Base-by-base conservation (phyloP, 805 yeast species). In the Metschnikowia continentalis region DNA sequence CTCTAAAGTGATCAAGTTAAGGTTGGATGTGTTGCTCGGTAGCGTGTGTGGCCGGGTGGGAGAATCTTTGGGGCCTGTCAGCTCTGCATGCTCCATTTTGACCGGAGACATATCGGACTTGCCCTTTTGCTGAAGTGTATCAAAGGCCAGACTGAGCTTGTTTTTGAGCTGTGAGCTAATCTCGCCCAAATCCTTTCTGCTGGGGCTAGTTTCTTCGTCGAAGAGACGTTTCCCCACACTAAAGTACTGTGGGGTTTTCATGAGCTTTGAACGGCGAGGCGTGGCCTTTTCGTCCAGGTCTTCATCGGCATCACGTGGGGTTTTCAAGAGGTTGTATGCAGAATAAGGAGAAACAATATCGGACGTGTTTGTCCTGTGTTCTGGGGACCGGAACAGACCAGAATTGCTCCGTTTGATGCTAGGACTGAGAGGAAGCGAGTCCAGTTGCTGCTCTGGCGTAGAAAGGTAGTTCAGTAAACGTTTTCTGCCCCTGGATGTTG, bases 181-280 rank as follows among this genome's bases (percentile, higher is more conserved):
- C 49, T 70, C 75, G 8, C 64, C 59, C 44, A 74, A 60, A 32
- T 70, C 76, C 37, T 69, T 74, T 35, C 59, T 63, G 39, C 53
- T 59, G 26, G 60, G 60, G 43, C 53, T 52, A 23, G 54, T 32
- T 11, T 68, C 73, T 17, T 67, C 72, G 32, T 60, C 60, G 47
- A 71, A 72, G 20, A 72, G 61, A 46, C 67, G 66, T 47, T 63
- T 67, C 5, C 75, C 77, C 1, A 74, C 69, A 32, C 72, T 66
- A 54, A 73, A 71, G 53, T 59, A 74, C 56, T 67, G 72, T 5
- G 77, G 75, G 15, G 76, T 70, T 46, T 68, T 68, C 54, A 66
- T 67, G 32, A 70, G 56, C 52, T 71, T 71, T 32, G 54, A 44
- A 22, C 55, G 46, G 17, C 57, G 58, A 1, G 63, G 60, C 2